Conservation (phyloP, 2,329 filamentous ascomycete species). For the Celoporthe dispersa region DNA sequence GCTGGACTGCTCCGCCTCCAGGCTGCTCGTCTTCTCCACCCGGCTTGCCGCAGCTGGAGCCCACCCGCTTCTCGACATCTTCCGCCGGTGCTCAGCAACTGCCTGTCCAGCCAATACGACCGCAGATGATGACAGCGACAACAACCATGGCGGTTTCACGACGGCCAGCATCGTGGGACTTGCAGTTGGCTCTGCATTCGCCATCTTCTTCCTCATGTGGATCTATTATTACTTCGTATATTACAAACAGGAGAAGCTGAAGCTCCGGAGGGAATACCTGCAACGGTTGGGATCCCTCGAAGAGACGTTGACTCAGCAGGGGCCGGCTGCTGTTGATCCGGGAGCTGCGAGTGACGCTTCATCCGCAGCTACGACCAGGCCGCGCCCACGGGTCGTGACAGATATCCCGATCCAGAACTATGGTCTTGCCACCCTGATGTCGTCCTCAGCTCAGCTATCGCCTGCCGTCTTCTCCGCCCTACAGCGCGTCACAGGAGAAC, state of each 20-base stretch:
- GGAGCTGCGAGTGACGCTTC: not conserved
- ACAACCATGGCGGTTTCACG: conserved; percentile 6
- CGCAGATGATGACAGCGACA: not conserved
- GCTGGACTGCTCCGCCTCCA: not conserved
- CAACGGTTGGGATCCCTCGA: not conserved
- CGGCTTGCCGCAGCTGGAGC: not conserved
- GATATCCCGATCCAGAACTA: not conserved
- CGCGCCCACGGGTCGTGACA: not conserved
- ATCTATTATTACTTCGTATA: conserved; percentile 11
- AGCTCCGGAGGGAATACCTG: not conserved
- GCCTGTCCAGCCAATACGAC: not conserved
- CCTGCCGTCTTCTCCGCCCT: not conserved
- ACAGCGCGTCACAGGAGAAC: not conserved
- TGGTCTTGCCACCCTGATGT: conserved; percentile 3
- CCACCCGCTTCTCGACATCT: not conserved
- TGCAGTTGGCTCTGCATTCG: conserved; percentile 85
- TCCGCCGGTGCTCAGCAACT: not conserved
- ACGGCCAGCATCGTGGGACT: conserved; percentile 64
- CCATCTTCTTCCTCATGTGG: conserved; percentile 63
- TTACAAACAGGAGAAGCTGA: conserved; percentile 12
- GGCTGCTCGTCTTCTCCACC: not conserved
- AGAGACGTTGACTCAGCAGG: not conserved
- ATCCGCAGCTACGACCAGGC: not conserved
- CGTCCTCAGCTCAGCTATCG: conserved; percentile 1
- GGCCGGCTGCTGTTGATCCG: not conserved